Percentiles rank a stretch among this genome's conserved stretches.
Evolutionary conservation across 2,329 filamentous ascomycete species (phyloP).

Genomic region (Gaeumannomyces tritici): DNA sequence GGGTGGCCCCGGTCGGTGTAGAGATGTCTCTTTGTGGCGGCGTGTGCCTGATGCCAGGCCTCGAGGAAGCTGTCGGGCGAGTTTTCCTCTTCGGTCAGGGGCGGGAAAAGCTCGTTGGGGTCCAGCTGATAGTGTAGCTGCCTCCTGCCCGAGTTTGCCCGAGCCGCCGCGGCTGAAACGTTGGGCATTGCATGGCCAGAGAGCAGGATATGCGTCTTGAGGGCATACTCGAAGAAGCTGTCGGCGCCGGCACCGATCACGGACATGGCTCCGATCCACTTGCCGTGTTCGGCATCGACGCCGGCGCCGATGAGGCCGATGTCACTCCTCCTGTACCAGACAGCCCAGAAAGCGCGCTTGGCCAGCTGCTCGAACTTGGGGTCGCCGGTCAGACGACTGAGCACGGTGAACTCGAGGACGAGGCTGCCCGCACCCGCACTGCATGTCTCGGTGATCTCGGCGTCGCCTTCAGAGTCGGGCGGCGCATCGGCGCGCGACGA

Average conservation of each 20-base stretch:
- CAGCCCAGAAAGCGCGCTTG: slow-evolving; percentile 91
- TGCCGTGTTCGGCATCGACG: slow-evolving; percentile 77
- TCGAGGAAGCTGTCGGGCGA: slow-evolving; percentile 70
- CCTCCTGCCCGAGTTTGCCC: slow-evolving; percentile 5
- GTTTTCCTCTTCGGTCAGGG: slow-evolving; percentile 54
- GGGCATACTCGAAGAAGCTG: slow-evolving; percentile 96
- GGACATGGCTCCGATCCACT: slow-evolving; percentile 83
- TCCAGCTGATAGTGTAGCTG: slow-evolving; percentile 34
- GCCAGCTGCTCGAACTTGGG: slow-evolving; percentile 79
- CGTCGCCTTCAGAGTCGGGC: slow-evolving; percentile 26
- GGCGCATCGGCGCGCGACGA: slow-evolving; percentile 31
- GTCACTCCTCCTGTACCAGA: slow-evolving; percentile 81
- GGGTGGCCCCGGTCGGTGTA: slow-evolving; percentile 78
- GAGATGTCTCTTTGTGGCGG: slow-evolving; percentile 83
- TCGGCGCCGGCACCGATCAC: slow-evolving; percentile 95
- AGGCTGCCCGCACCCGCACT: slow-evolving; percentile 94
- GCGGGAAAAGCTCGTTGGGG: slow-evolving; percentile 51
- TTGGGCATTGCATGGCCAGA: slow-evolving; percentile 62
- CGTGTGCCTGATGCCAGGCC: slow-evolving; percentile 78
- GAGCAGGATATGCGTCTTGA: slow-evolving; percentile 86
- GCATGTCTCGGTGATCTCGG: slow-evolving; percentile 90
- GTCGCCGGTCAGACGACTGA: slow-evolving; percentile 83
- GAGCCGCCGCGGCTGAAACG: slow-evolving; percentile 18
- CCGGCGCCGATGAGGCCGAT: slow-evolving; percentile 85
- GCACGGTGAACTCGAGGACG: slow-evolving; percentile 83